Conservation (phyloP, 371 early-diverging fungal genomes). For the Mortierella sp. region DNA sequence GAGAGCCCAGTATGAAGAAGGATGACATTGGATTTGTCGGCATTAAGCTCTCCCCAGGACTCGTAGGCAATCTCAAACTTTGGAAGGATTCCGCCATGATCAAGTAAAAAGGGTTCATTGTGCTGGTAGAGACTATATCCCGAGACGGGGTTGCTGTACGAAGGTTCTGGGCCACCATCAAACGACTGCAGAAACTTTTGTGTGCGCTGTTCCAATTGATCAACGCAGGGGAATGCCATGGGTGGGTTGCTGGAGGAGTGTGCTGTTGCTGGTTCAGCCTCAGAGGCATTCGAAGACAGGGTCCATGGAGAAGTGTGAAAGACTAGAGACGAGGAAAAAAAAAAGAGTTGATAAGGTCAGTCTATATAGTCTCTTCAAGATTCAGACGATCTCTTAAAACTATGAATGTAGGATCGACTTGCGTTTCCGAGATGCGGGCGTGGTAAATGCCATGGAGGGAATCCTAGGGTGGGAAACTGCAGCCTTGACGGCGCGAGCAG, state of each 20-base stretch:
- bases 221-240: slow-evolving; percentile 85
- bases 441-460: slow-evolving; percentile 28
- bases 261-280: slow-evolving; percentile 10
- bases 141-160: slow-evolving; percentile 86
- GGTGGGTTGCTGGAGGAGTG: slow-evolving; percentile 70
- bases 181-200: slow-evolving; percentile 64
- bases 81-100: slow-evolving; percentile 89
- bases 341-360: background rate
- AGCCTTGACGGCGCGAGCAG: slow-evolving; percentile 38
- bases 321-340: slow-evolving; percentile 14
- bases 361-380: background rate
- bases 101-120: slow-evolving; percentile 77
- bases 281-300: slow-evolving; percentile 31
- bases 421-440: slow-evolving; percentile 41
- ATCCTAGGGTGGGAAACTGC: slow-evolving; percentile 17
- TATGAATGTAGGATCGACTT: slow-evolving; percentile 8
- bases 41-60: slow-evolving; percentile 87
- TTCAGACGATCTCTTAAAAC: background rate
- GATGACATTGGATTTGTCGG: slow-evolving; percentile 78
- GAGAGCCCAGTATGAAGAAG: slow-evolving; percentile 90
- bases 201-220: slow-evolving; percentile 74
- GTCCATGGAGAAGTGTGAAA: slow-evolving; percentile 50
- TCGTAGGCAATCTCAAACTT: slow-evolving; percentile 85
- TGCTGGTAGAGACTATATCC: slow-evolving; percentile 83
- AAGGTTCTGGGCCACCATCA: slow-evolving; percentile 88